Base-by-base conservation (phyloP, 768 basidiomycete species). In the Tricholoma bakamatsutake region DNA sequence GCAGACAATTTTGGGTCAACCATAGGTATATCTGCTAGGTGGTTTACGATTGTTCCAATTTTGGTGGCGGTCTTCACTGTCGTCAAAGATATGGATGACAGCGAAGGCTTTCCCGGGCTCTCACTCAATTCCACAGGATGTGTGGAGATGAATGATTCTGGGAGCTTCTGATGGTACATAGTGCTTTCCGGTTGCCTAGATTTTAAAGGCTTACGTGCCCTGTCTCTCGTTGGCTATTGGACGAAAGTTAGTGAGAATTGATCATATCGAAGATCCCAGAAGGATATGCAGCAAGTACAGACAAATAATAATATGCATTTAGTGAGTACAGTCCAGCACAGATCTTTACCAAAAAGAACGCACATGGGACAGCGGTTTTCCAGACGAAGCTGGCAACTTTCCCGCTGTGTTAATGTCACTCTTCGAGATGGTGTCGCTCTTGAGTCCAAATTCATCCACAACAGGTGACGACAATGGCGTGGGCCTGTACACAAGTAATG, bases 331-430 rank as follows among this genome's bases (percentile, higher is more conserved):
- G 70, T 76, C 73, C 67, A 61, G 70, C 69, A 61, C 65, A 64
- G 67, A 66, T 69, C 67, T 76, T 81, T 76, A 82, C 83, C 85
- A 76, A 77, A 83, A 81, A 77, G 81, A 80, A 90, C 89, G 87
- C 83, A 92, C 89, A 84, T 92, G 89, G 72, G 81, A 84, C 76
- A 90, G 71, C 62, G 88, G 84, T 68, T 82, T 84, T 60, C 81
- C 78, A 59, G 80, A 70, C 52, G 81, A 74, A 40, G 73, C 65
- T 57, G 78, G 76, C 57, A 76, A 63, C 56, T 69, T 67, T 54
- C 71, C 58, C 57, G 68, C 57, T 50, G 57, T 58, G 54, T 43
- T 59, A 57, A 57, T 59, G 53, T 24, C 39, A 13, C 55, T 53
- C 28, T 34, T 46, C 6, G 61, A 45, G 54, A 57, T 48, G 58